Percentiles rank a stretch among this genome's conserved stretches.
Evolutionary conservation across 148 eudicot genomes (phyloP).

Genomic region (Polygonum aviculare): DNA sequence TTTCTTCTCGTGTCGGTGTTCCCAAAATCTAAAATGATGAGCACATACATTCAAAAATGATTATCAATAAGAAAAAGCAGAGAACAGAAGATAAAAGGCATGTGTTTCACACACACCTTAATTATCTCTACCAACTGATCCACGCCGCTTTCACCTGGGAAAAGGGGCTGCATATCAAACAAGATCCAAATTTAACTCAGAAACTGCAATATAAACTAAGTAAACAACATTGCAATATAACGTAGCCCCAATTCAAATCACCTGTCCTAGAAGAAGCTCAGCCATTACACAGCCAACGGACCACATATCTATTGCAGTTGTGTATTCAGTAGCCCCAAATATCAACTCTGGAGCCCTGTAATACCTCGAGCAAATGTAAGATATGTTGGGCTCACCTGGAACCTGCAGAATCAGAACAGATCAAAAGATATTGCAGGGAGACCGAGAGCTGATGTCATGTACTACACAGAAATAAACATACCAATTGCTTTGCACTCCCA

Average conservation of each 20-base stretch:
- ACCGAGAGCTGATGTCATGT: background rate
- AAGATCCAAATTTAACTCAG: background rate
- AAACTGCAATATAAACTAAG: background rate
- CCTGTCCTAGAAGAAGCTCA: slow-evolving; percentile 17
- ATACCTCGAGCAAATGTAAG: slow-evolving; percentile 15
- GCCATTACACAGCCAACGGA: slow-evolving; percentile 14
- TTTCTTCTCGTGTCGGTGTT: slow-evolving; percentile 19
- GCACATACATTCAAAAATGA: background rate
- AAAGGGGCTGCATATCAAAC: slow-evolving; percentile 60
- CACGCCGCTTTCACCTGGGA: slow-evolving; percentile 98
- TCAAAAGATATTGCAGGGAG: background rate
- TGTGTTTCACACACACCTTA: slow-evolving; percentile 38
- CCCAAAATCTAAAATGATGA: slow-evolving; percentile 14
- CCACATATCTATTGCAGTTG: slow-evolving; percentile 17
- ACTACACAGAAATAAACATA: slow-evolving; percentile 21
- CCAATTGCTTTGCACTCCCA: slow-evolving; percentile 97
- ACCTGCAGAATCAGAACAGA: background rate
- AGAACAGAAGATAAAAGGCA: background rate
- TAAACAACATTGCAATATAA: background rate
- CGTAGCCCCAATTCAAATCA: background rate
- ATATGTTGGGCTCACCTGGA: slow-evolving; percentile 13
- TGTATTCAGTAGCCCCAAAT: slow-evolving; percentile 15
- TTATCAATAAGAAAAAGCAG: background rate
- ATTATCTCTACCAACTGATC: slow-evolving; percentile 96
- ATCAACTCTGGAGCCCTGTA: slow-evolving; percentile 15